phyloP scores from a whole-genome alignment of 441 rosid species.

The Biscutella auriculata region DNA sequence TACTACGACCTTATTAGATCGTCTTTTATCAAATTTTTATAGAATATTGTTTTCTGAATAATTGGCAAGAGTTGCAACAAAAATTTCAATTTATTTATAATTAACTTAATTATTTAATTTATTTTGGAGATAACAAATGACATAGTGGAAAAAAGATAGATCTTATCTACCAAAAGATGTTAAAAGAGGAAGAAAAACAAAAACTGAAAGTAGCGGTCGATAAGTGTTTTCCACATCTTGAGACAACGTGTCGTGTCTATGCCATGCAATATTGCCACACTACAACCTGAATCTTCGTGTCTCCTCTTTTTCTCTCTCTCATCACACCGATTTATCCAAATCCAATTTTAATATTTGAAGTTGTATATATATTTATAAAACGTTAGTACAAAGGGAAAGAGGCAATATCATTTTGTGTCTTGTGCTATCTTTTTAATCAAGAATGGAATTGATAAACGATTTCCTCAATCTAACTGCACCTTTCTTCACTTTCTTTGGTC shows the following conservation, averaged over 20 bases:
- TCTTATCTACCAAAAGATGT: slow-evolving; percentile 20
- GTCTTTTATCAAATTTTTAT: too few species aligned
- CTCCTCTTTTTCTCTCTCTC: slow-evolving; percentile 3
- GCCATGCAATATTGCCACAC: slow-evolving; percentile 28
- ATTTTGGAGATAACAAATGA: too few species aligned
- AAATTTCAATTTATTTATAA: too few species aligned
- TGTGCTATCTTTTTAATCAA: slow-evolving; percentile 1
- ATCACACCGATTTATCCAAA: slow-evolving; percentile 1
- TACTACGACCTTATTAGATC: too few species aligned
- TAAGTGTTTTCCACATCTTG: slow-evolving; percentile 4
- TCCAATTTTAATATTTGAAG: background rate
- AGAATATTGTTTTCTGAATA: too few species aligned
- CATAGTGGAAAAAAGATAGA: background rate
- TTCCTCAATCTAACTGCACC: slow-evolving; percentile 52
- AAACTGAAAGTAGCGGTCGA: background rate
- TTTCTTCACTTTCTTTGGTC: slow-evolving; percentile 42
- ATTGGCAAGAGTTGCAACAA: too few species aligned
- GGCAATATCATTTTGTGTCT: background rate
- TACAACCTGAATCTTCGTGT: slow-evolving; percentile 11
- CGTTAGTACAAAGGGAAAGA: background rate
- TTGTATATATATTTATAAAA: slow-evolving; percentile 2
- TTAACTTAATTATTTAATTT: too few species aligned
- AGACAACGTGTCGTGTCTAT: slow-evolving; percentile 24
- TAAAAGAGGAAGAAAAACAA: background rate
- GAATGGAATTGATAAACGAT: slow-evolving; percentile 45